Base-by-base conservation (phyloP, 1,139 yeast species). In the Taphrina deformans region DNA sequence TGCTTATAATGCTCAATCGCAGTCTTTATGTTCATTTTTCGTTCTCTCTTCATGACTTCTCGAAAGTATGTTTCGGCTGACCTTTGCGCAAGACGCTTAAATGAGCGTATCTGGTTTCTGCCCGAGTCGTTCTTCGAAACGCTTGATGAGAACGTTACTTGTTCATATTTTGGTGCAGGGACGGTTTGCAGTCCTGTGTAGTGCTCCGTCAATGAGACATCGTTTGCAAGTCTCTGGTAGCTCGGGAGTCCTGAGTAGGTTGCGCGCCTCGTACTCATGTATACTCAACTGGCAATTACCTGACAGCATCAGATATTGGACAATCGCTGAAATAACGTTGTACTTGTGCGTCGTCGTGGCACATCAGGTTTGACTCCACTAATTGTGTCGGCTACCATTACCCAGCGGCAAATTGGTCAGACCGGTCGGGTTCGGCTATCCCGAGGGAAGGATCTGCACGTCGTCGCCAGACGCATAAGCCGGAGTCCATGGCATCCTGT, bases 101-200 rank as follows among this genome's bases (percentile, higher is more conserved):
- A 18, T 29, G 51, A 18, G 21, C 41, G 45, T 14, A 38, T n/a
- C n/a, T n/a, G n/a, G n/a, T n/a, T n/a, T n/a, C n/a, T n/a, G n/a
- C n/a, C n/a, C n/a, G n/a, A n/a, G n/a, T n/a, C 29, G 50, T 24
- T n/a, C 33, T 24, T 14, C 26, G 44, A 18, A 23, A 21, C 29
- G 24, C 16, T 6, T 10, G 12, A 10, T n/a, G 33, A 16, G 26
- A 23, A n/a, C 12, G 35, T 33, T 26, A 33, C 27, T 31, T 21
- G 33, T 29, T 29, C 46, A 27, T 58, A 58, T 5, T 35, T 35
- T 12, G 62, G 62, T 6, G 62, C 62, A 16, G 62, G 46, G 10
- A 38, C 46, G 41, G 40, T 46, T 2, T 35, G 44, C 24, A 59
- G 33, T 14, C 63, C 56, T 16, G 31, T 38, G 44, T 29, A 59